Percentiles rank a stretch among this genome's conserved stretches.
Conservation (phyloP, 2,329 filamentous ascomycete genomes). For the Colletotrichum sublineola region DNA sequence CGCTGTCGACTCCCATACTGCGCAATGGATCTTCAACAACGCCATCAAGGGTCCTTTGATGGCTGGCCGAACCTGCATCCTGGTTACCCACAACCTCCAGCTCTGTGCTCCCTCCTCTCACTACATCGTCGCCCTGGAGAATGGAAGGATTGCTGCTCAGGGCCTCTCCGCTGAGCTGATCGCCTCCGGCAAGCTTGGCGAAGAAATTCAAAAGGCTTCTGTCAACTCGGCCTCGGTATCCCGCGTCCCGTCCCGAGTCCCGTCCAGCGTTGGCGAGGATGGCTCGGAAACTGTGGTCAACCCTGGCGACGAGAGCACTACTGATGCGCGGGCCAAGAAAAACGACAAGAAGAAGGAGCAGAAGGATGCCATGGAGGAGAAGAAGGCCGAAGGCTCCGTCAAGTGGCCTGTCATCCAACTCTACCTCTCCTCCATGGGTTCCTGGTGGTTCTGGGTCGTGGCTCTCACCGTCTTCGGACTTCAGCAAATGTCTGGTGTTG, state of each 20-base stretch:
- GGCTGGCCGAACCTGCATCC: constrained; percentile 88
- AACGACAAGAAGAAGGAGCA: constrained; percentile 62
- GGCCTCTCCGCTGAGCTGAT: constrained; percentile 85
- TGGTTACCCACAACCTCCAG: constrained; percentile 96
- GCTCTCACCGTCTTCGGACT: constrained; percentile 80
- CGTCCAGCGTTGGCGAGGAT: constrained; percentile 80
- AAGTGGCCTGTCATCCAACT: constrained; percentile 88
- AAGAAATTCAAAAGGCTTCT: constrained; percentile 82
- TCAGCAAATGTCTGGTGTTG: constrained; percentile 88
- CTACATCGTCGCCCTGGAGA: constrained; percentile 87
- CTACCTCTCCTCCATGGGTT: constrained; percentile 92
- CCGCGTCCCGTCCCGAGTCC: constrained; percentile 80
- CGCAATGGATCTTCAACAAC: constrained; percentile 97
- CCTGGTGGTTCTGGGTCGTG: constrained; percentile 93
- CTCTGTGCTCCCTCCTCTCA: constrained; percentile 86
- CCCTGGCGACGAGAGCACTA: constrained; percentile 64
- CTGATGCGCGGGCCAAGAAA: constrained; percentile 62
- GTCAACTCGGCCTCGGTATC: constrained; percentile 79
- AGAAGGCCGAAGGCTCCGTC: constrained; percentile 87
- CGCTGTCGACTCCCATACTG: constrained; percentile 96
- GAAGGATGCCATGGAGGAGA: constrained; percentile 74
- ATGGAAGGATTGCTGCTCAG: constrained; percentile 82
- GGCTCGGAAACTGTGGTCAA: constrained; percentile 67
- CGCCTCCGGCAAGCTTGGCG: constrained; percentile 87
- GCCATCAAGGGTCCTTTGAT: constrained; percentile 92